Evolutionary conservation across 306 rosid species (phyloP), one percentile per base, ranked within the genome.

Genomic region (Myrica gale): DNA sequence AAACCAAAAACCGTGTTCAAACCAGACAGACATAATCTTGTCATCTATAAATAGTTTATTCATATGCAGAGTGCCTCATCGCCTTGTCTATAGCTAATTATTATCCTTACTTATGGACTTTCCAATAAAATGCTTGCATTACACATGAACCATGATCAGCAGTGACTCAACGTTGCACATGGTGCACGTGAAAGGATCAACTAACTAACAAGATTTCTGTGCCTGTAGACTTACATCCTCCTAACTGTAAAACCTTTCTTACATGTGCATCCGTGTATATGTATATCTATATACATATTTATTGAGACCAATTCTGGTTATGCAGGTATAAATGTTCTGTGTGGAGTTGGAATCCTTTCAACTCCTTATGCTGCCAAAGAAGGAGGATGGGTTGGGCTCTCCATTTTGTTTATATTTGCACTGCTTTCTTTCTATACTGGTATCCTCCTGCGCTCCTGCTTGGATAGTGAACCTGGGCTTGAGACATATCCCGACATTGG

Each of bases 401-500:
- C 82, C 8, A 66, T 92, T 21, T 82, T 96, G 84, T 71, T 92
- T 41, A 50, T 90, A 50, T 96, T 92, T 81, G 93, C 96, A 26
- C 76, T 80, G 66, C 85, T 96, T 81, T 92, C 99, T 12, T 96
- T 92, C 83, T 96, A 96, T 82, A 96, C 99, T 16, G 99, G 99
- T 16, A 60, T 92, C 47, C 98, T 96, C 26, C 78, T 96, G 84
- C 93, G 97, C 62, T 51, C 73, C 67, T 96, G 99, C 81, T 84
- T 96, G 88, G 99, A 96, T 54, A 96, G 99, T 61, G 87, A 85
- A 63, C 97, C 99, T 44, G 98, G 92, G 17, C 86, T 96, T 21
- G 97, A 96, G 78, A 96, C 99, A n/a, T 96, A 92, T 81, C 99
- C 99, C 10, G 99, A 96, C 65, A 87, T 96, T 81, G 99, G 99